Conservation (phyloP, 768 basidiomycete species). For the Gloeopeniophorella convolvens region DNA sequence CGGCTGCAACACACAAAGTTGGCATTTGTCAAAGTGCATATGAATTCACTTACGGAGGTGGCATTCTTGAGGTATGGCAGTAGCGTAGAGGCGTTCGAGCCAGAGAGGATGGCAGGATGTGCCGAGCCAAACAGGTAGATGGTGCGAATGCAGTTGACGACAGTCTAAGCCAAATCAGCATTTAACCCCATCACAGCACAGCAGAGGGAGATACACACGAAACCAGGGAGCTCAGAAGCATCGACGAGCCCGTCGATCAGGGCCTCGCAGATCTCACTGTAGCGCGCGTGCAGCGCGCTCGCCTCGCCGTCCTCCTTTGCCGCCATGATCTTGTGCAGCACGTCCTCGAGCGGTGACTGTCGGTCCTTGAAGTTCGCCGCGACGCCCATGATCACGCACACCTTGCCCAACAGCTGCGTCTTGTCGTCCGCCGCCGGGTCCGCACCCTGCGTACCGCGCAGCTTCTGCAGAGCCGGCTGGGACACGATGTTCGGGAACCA, state of each 20-base stretch:
- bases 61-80: slow-evolving; percentile 88
- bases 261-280: slow-evolving; percentile 74
- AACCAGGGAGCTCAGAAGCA: slow-evolving; percentile 70
- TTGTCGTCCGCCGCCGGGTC: slow-evolving; percentile 45
- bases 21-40: neutral
- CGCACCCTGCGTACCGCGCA: slow-evolving; percentile 24
- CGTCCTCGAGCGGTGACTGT: slow-evolving; percentile 76
- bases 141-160: slow-evolving; percentile 78
- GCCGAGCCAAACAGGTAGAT: slow-evolving; percentile 79
- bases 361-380: slow-evolving; percentile 77
- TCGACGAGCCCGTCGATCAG: slow-evolving; percentile 88
- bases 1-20: slow-evolving; percentile 34
- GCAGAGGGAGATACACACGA: slow-evolving; percentile 40
- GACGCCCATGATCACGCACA: slow-evolving; percentile 80
- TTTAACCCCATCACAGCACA: slow-evolving; percentile 1
- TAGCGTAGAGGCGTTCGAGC: slow-evolving; percentile 74
- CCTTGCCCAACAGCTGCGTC: slow-evolving; percentile 52
- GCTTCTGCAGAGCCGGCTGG: slow-evolving; percentile 28
- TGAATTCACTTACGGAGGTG: slow-evolving; percentile 48
- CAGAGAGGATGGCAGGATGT: slow-evolving; percentile 79
- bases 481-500: slow-evolving; percentile 55
- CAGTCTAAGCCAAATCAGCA: slow-evolving; percentile 46
- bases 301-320: slow-evolving; percentile 59
- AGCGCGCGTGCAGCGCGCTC: slow-evolving; percentile 52
- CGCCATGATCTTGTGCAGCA: slow-evolving; percentile 75